These are phyloP conservation scores for Sclerotinia glacialis DNA, from an alignment of 2,329 filamentous ascomycete species.

Conservation along the genomic window DNA sequence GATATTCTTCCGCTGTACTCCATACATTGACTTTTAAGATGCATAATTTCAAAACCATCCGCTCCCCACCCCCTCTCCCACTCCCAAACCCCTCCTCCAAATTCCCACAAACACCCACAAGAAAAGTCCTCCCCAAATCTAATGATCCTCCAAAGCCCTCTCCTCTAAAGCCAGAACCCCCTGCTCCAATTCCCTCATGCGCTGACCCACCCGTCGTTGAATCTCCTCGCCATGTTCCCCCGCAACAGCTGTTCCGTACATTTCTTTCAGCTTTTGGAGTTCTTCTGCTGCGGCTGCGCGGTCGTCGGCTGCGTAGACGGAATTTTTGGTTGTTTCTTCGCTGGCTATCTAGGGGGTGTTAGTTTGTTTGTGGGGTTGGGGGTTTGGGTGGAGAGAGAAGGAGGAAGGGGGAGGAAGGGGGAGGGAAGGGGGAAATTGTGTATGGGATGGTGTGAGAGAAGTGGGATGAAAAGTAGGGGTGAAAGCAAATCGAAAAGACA, in stretches of 20 bases:
- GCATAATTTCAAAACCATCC: too few relatives aligned
- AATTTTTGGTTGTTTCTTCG: constrained; percentile 46
- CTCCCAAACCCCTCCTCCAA: background rate
- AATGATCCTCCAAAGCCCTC: constrained; percentile 40
- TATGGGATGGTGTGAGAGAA: too few relatives aligned
- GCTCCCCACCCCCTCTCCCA: too few relatives aligned
- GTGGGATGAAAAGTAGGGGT: too few relatives aligned
- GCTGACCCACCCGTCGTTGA: constrained; percentile 44
- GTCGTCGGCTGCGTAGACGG: constrained; percentile 47
- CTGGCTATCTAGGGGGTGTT: constrained; percentile 41
- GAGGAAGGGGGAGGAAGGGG: too few relatives aligned
- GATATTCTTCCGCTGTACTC: too few relatives aligned
- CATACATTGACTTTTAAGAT: too few relatives aligned
- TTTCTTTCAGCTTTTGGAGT: constrained; percentile 41
- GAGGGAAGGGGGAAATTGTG: background rate
- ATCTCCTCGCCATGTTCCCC: constrained; percentile 44
- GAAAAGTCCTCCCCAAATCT: background rate
- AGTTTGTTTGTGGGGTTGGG: background rate
- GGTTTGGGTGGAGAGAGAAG: too few relatives aligned
- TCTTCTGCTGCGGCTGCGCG: constrained; percentile 47
- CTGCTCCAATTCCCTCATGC: constrained; percentile 47
- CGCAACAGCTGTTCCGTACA: constrained; percentile 38
- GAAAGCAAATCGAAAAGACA: background rate
- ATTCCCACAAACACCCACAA: background rate
- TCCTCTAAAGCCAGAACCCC: constrained; percentile 45